phyloP scores from a whole-genome alignment of 352 stramenopile genomes.

The Pythium brachiatum region DNA sequence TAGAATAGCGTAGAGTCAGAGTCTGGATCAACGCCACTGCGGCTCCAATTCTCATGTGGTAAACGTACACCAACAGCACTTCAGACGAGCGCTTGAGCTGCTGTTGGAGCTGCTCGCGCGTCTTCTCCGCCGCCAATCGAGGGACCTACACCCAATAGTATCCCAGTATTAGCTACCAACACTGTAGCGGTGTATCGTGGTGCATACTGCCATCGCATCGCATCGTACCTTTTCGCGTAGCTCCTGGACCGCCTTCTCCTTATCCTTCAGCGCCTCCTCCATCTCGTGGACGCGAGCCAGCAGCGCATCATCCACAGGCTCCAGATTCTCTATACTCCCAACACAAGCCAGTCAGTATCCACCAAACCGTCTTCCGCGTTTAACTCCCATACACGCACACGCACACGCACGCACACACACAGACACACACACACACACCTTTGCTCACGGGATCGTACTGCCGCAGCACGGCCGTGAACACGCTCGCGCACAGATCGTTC shows the following conservation, averaged over 20 bases:
- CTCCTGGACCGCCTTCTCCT: slow-evolving; percentile 49
- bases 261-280: slow-evolving; percentile 51
- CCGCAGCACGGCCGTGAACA: slow-evolving; percentile 60
- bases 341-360: not conserved
- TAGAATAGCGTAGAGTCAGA: not conserved
- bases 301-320: slow-evolving; percentile 47
- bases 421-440: slow-evolving; percentile 25
- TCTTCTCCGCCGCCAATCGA: slow-evolving; percentile 47
- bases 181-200: not conserved
- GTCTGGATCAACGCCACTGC: not conserved
- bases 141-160: slow-evolving; percentile 35
- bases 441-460: slow-evolving; percentile 72
- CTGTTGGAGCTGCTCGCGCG: slow-evolving; percentile 45
- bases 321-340: slow-evolving; percentile 50
- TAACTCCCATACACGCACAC: too few relatives aligned
- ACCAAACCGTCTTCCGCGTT: too few relatives aligned
- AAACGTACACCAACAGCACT: slow-evolving; percentile 44
- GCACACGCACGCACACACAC: too few relatives aligned
- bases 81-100: slow-evolving; percentile 55
- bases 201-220: not conserved
- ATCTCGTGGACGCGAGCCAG: slow-evolving; percentile 41
- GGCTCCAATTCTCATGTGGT: not conserved
- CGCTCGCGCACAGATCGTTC: slow-evolving; percentile 66
- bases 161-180: not conserved
- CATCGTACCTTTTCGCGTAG: slow-evolving; percentile 51